phyloP scores from a whole-genome alignment of 2,329 filamentous ascomycete species.

The Pseudocercospora musae region DNA sequence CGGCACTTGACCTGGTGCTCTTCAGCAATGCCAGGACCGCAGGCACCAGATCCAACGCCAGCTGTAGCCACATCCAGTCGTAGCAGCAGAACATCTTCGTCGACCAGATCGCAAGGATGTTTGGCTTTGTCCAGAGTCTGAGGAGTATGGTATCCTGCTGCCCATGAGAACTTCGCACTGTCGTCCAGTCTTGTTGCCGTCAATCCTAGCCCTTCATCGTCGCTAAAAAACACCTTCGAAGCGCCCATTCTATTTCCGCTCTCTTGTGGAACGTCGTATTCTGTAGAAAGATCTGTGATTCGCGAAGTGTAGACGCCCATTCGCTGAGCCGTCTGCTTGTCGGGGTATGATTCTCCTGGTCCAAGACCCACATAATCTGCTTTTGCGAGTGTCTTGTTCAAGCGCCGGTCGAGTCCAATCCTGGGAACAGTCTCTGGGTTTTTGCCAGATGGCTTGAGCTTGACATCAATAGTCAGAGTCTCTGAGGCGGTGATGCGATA shows the following conservation, averaged over 20 bases:
- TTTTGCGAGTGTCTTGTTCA: slow-evolving; percentile 46
- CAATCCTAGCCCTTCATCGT: slow-evolving; percentile 33
- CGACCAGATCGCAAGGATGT: slow-evolving; percentile 18
- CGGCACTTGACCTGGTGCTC: slow-evolving; percentile 7
- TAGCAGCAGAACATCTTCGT: slow-evolving; percentile 9
- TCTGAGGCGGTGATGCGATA: slow-evolving; percentile 48
- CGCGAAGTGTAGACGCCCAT: slow-evolving; percentile 49
- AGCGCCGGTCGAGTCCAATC: slow-evolving; percentile 56
- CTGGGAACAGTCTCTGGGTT: slow-evolving; percentile 56
- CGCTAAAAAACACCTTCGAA: slow-evolving; percentile 48
- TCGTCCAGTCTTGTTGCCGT: slow-evolving; percentile 27
- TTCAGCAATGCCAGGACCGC: slow-evolving; percentile 8
- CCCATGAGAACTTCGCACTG: slow-evolving; percentile 14
- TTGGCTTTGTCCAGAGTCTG: slow-evolving; percentile 14
- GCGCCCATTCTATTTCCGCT: slow-evolving; percentile 61
- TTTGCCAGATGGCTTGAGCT: slow-evolving; percentile 25
- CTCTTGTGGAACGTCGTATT: slow-evolving; percentile 67
- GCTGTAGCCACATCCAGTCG: slow-evolving; percentile 10
- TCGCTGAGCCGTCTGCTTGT: slow-evolving; percentile 58
- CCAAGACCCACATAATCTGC: slow-evolving; percentile 61
- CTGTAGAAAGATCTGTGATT: slow-evolving; percentile 52
- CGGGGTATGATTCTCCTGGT: slow-evolving; percentile 62
- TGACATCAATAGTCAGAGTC: neutral
- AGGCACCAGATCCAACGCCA: slow-evolving; percentile 10
- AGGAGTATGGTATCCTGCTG: slow-evolving; percentile 15